Evolutionary conservation across 2,329 filamentous ascomycete species (phyloP), one percentile per base, ranked within the genome.

Genomic region (Cladophialophora chaetospira): DNA sequence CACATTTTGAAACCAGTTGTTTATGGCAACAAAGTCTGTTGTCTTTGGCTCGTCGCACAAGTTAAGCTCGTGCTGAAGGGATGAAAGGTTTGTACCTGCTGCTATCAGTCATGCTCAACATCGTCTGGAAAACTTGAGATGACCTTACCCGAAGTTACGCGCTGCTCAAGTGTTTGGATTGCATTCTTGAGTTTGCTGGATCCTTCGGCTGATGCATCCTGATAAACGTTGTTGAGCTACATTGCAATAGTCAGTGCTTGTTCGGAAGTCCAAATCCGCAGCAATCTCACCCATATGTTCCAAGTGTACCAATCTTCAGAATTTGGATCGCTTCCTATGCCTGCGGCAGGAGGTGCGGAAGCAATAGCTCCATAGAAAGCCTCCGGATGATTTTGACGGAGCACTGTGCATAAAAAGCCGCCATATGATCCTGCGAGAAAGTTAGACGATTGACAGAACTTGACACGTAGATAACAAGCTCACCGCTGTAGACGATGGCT

Each of bases 121-220:
- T 6, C 13, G 29, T 33, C 6, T 33, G 29, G 6, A 6, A 33
- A 33, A 33, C 29, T 33, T 13, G 13, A 33, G 6, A 8, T 33
- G 6, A 6, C 8, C 29, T 44, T 21, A 38, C 48, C 29, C 9
- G 35, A 26, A 8, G 17, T 28, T 13, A 49, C 33, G 19, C 26
- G 28, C 17, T 44, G 29, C 15, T 55, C 29, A 5, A 55, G n/a
- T n/a, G 26, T 36, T 2, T 11, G 6, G 52, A 49, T 19, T 13
- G 43, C 52, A 15, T 48, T 48, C 15, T 43, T 31, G 52, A 55
- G 48, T 17, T 55, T 55, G 43, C 17, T n/a, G 10, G 36, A 29
- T 13, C 43, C 52, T 17, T 29, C 21, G 2, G 29, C 38, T 13
- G 42, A 49, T 19, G 28, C 13, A 15, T 48, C 43, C 8, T 36